These are phyloP conservation scores for Epichloe brachyelytri DNA, from an alignment of 2,329 filamentous ascomycete species.

Conservation along the genomic window DNA sequence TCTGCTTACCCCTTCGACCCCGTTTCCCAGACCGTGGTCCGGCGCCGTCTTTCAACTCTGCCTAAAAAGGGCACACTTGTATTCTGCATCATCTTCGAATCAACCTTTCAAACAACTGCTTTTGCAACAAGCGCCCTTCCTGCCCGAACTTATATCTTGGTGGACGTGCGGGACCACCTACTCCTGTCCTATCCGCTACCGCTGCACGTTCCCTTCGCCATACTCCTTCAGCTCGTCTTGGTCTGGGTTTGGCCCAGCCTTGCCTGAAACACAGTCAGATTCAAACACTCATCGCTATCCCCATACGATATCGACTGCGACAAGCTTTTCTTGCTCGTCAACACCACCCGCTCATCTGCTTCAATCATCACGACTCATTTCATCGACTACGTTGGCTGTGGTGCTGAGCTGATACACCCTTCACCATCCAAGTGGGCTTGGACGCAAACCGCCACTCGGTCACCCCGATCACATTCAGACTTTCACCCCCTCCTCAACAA, in stretches of 20 bases:
- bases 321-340: conserved; percentile 5
- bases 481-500: not conserved
- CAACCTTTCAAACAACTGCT: not conserved
- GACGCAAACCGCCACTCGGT: conserved; percentile 7
- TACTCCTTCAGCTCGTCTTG: conserved; percentile 2
- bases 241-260: conserved; percentile 7
- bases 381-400: not conserved
- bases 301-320: conserved; percentile 3
- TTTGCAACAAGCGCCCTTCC: not conserved
- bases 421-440: not conserved
- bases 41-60: conserved; percentile 1
- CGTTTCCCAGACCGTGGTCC: not conserved
- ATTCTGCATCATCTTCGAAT: conserved; percentile 1
- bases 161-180: not conserved
- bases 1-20: not conserved
- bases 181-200: not conserved
- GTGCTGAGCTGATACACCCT: not conserved
- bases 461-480: conserved; percentile 2
- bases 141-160: not conserved
- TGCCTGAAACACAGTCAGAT: conserved; percentile 14
- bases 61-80: not conserved
- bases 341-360: conserved; percentile 3
- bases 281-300: conserved; percentile 6
- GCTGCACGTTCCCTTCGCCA: conserved; percentile 3
- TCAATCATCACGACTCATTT: conserved; percentile 4